Conservation (phyloP, 2,329 filamentous ascomycete genomes). For the Ustilaginoidea virens region DNA sequence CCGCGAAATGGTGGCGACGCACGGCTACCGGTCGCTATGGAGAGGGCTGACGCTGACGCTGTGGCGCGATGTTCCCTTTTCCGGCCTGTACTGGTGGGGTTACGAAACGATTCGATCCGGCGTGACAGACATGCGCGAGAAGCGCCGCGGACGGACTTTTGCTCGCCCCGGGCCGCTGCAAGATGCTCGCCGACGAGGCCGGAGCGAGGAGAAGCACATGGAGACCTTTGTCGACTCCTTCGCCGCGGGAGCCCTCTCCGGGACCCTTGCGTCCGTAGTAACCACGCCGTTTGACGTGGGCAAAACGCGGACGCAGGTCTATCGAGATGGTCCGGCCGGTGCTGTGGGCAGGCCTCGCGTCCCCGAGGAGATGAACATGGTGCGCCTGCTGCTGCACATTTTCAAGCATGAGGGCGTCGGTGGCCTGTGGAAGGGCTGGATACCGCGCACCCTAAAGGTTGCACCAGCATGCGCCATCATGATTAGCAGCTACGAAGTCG, state of each 20-base stretch:
- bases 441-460: constrained; percentile 81
- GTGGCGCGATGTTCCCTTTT: constrained; percentile 96
- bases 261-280: constrained; percentile 69
- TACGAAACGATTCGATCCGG: constrained; percentile 71
- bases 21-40: constrained; percentile 78
- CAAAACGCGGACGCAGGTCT: constrained; percentile 86
- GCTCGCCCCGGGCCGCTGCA: constrained; percentile 20
- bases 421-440: constrained; percentile 84
- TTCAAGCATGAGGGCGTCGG: constrained; percentile 67
- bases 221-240: constrained; percentile 83
- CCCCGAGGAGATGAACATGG: constrained; percentile 67
- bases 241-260: constrained; percentile 67
- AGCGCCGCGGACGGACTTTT: constrained; percentile 25
- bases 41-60: constrained; percentile 78
- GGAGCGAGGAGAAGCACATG: constrained; percentile 53
- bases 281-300: constrained; percentile 96
- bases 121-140: constrained; percentile 53
- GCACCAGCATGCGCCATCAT: constrained; percentile 96
- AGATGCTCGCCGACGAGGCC: constrained; percentile 35
- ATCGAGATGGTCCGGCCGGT: constrained; percentile 35
- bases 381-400: constrained; percentile 76
- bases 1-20: constrained; percentile 58
- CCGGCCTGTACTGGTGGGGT: constrained; percentile 94
- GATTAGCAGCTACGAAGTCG: constrained; percentile 96
- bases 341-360: constrained; percentile 21